phyloP scores from a whole-genome alignment of 345 rosid genomes.

The Linum tenue region DNA sequence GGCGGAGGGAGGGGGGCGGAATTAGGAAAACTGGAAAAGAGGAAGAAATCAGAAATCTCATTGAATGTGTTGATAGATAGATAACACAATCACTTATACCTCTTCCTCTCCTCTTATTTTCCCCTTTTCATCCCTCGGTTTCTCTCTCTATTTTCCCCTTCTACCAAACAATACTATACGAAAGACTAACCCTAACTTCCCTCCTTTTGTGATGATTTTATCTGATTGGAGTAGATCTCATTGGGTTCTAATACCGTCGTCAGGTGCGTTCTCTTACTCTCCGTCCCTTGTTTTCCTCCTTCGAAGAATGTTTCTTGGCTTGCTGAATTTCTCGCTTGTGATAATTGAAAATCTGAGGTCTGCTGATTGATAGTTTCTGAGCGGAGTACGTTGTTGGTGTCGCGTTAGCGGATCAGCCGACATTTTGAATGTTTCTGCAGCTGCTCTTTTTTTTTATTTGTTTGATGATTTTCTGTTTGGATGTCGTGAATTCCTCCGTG shows the following conservation, averaged over 20 bases:
- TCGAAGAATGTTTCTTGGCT: background rate
- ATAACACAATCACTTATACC: conserved; percentile 19
- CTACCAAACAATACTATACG: background rate
- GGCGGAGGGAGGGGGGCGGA: background rate
- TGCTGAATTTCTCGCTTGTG: background rate
- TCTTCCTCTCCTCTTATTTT: background rate
- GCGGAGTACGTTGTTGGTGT: background rate
- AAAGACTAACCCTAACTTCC: conserved; percentile 28
- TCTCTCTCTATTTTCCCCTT: background rate
- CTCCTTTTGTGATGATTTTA: conserved; percentile 17
- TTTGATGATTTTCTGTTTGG: background rate
- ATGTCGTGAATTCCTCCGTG: background rate
- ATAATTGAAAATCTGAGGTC: background rate
- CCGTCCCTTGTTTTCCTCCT: background rate
- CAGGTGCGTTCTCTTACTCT: conserved; percentile 13
- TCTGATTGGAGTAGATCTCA: conserved; percentile 1
- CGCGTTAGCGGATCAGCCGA: background rate
- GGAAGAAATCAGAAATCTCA: conserved; percentile 9
- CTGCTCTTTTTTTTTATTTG: background rate
- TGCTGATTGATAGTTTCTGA: background rate
- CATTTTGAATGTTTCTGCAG: background rate
- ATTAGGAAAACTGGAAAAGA: background rate
- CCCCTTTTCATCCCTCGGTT: too few relatives aligned
- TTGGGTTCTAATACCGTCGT: conserved; percentile 18
- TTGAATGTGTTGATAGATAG: conserved; percentile 15